Conservation (phyloP, 2,329 filamentous ascomycete genomes). For the Stachybotrys chartarum region DNA sequence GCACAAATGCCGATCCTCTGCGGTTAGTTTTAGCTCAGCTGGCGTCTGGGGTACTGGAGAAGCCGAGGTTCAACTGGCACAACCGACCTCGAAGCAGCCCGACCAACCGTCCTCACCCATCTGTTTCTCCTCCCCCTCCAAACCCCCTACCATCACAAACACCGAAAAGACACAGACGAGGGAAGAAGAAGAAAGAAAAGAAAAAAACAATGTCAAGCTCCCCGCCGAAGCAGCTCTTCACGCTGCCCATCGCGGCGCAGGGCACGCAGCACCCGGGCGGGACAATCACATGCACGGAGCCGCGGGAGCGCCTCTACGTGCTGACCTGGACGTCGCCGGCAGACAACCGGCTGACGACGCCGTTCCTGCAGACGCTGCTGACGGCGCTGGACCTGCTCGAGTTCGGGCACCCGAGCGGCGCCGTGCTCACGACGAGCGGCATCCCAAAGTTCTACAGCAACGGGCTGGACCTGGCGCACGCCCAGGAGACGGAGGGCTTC, state of each 20-base stretch:
- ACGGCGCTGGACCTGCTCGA: conserved; percentile 71
- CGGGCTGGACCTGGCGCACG: conserved; percentile 69
- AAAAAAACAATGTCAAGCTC: too few relatives aligned
- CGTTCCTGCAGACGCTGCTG: conserved; percentile 60
- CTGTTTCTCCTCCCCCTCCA: too few relatives aligned
- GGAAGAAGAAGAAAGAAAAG: too few relatives aligned
- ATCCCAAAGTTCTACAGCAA: conserved; percentile 79
- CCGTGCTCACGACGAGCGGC: conserved; percentile 68
- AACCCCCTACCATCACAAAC: too few relatives aligned
- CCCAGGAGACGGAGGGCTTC: conserved; percentile 53
- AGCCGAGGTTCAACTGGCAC: too few relatives aligned
- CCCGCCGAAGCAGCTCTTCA: conserved; percentile 17
- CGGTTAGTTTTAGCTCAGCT: too few relatives aligned
- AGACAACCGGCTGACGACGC: conserved; percentile 68
- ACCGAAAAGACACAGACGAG: too few relatives aligned
- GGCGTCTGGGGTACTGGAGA: too few relatives aligned
- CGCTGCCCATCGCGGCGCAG: conserved; percentile 46
- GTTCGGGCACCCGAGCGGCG: conserved; percentile 58
- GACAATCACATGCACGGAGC: conserved; percentile 54
- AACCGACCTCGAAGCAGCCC: too few relatives aligned
- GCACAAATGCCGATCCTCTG: too few relatives aligned
- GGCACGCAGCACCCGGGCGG: conserved; percentile 39
- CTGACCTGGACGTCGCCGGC: conserved; percentile 63
- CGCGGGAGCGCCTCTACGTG: conserved; percentile 58
- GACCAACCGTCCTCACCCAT: too few relatives aligned